Conservation (phyloP, 495 filamentous ascomycete genomes). For the Talaromyces thailandensis region DNA sequence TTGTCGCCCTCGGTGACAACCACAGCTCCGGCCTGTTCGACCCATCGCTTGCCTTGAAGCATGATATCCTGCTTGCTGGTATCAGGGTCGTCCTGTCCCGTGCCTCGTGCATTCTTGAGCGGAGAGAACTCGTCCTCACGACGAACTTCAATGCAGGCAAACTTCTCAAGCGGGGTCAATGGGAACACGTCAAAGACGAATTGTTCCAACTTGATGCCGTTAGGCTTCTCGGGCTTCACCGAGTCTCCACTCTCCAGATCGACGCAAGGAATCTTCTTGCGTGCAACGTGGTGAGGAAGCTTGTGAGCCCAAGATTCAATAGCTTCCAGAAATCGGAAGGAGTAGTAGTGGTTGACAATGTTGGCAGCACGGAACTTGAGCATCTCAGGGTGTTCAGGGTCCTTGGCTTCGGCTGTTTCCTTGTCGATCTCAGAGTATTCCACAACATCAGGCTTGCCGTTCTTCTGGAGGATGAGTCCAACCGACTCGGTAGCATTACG, state of each 20-base stretch:
- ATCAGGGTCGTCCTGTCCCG: slow-evolving; percentile 87
- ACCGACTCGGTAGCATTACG: slow-evolving; percentile 95
- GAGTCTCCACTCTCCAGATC: slow-evolving; percentile 65
- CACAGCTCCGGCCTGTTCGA: slow-evolving; percentile 65
- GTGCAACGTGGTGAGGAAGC: slow-evolving; percentile 89
- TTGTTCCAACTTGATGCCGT: slow-evolving; percentile 98
- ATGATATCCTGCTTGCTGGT: slow-evolving; percentile 87
- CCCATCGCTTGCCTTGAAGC: slow-evolving; percentile 78
- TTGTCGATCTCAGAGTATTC: slow-evolving; percentile 98
- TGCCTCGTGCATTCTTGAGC: slow-evolving; percentile 89
- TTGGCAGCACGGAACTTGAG: slow-evolving; percentile 97
- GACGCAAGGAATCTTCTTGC: slow-evolving; percentile 94
- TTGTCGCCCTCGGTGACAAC: slow-evolving; percentile 62
- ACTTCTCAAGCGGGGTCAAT: slow-evolving; percentile 73
- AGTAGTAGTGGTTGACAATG: slow-evolving; percentile 99
- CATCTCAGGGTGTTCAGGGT: slow-evolving; percentile 70
- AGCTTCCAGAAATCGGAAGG: slow-evolving; percentile 81
- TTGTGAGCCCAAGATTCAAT: slow-evolving; percentile 79
- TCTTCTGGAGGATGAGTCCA: slow-evolving; percentile 87
- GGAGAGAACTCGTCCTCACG: slow-evolving; percentile 98
- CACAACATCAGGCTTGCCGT: slow-evolving; percentile 94
- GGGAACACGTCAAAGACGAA: slow-evolving; percentile 99
- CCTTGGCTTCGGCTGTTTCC: slow-evolving; percentile 76
- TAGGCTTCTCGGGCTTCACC: slow-evolving; percentile 85
- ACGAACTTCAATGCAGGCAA: slow-evolving; percentile 90